Evolutionary conservation across 2,329 filamentous ascomycete genomes (phyloP), one percentile per base, ranked within the genome.

Genomic region (Talaromyces funiculosus): DNA sequence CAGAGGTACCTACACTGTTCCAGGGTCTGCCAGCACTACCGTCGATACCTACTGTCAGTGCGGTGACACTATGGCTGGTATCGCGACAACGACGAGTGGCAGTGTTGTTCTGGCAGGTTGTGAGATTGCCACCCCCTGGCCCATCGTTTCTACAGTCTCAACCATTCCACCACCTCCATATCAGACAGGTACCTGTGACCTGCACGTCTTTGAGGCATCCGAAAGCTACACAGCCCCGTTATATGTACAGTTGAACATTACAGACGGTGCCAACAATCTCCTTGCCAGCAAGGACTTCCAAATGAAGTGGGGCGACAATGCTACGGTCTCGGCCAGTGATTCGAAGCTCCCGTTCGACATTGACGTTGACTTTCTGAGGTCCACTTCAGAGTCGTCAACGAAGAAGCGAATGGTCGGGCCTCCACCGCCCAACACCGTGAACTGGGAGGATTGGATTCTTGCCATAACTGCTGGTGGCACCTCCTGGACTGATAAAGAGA

Each of bases 301-400:
- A 18, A n/a, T 59, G 38, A 31, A 59, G 1, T 59, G 57, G 57
- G 57, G 53, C 6, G 37, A 55, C 2, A 42, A 38, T 2, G 37
- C 35, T 6, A 42, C 53, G 3, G 35, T 55, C 9, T n/a, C 37
- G 16, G 22, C 53, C 22, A 55, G 18, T 12, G 35, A 55, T 6
- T 42, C 35, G 18, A 55, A 53, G n/a, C 43, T 59, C 3, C 57
- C 57, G 20, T 59, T 53, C n/a, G 57, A 53, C 24, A 59, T 59
- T 31, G 33, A 40, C 2, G 45, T 53, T 5, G 47, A 53, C 6
- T 59, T 59, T 24, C 22, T 42, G 24, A 49, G 45, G 9, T 49
- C 45, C 4, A 31, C 26, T 18, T 49, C 45, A 8, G 45, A 33
- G 16, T 49, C 45, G 26, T 24, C 42, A 45, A 49, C 31, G 26